Conservation (phyloP, 202 grass and related monocot species). For the Tripidium arundinaceum region DNA sequence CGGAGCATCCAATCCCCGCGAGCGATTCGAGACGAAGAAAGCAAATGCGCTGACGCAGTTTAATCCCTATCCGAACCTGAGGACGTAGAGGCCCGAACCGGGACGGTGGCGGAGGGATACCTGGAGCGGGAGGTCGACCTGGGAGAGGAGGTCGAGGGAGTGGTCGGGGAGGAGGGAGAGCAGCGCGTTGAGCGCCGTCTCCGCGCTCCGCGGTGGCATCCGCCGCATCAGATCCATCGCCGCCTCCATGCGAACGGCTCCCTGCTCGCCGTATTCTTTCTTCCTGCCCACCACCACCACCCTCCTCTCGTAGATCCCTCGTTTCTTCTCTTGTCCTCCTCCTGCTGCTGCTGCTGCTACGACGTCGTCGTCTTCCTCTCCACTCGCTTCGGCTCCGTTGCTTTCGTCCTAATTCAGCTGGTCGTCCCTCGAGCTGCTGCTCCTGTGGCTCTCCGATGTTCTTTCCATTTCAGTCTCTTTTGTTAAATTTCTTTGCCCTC, state of each 20-base stretch:
- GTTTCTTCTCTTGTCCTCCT: background rate
- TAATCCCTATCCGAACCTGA: conserved; percentile 1
- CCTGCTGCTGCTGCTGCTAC: background rate
- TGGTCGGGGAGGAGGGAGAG: conserved; percentile 86
- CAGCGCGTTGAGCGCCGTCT: conserved; percentile 86
- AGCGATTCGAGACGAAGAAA: background rate
- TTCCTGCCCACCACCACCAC: background rate
- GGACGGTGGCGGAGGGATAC: conserved; percentile 17
- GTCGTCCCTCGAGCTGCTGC: background rate
- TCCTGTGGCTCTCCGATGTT: background rate
- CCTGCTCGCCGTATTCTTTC: background rate
- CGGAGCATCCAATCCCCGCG: background rate
- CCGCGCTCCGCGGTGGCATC: conserved; percentile 81
- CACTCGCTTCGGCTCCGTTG: no score
- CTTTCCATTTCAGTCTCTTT: background rate
- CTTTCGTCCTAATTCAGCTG: conserved; percentile 1
- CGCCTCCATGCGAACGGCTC: conserved; percentile 60
- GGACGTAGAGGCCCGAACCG: background rate
- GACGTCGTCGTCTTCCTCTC: background rate
- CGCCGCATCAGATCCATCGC: conserved; percentile 99
- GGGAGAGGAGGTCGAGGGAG: conserved; percentile 98
- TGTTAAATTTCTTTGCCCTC: background rate
- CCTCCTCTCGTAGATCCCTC: background rate
- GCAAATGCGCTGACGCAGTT: background rate
- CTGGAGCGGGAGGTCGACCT: conserved; percentile 96